Evolutionary conservation across 176 grass and related monocot genomes (phyloP).

Genomic region (Tillandsia leiboldiana): DNA sequence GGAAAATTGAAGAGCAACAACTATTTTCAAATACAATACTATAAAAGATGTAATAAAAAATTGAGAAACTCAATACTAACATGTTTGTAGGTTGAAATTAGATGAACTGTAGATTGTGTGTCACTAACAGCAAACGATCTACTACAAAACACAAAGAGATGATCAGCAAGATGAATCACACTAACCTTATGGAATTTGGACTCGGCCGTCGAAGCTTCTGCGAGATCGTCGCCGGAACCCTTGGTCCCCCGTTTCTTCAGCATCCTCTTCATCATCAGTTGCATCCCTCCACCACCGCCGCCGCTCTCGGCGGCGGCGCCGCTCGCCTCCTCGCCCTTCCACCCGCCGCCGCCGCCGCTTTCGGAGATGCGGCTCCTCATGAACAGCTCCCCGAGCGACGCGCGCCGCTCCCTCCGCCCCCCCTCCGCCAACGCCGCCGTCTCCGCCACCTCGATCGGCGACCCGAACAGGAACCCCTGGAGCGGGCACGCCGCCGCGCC

Average conservation of each 20-base stretch:
- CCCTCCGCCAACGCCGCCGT: slow-evolving; percentile 20
- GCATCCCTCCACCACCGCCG: slow-evolving; percentile 7
- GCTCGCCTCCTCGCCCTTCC: neutral
- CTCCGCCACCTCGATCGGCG: slow-evolving; percentile 46
- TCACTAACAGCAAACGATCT: too few species aligned
- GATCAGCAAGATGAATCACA: neutral
- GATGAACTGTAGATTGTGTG: too few species aligned
- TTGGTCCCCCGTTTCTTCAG: slow-evolving; percentile 19
- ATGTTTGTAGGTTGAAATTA: too few species aligned
- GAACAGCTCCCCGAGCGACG: slow-evolving; percentile 95
- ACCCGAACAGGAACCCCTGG: slow-evolving; percentile 80
- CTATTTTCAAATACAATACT: too few species aligned
- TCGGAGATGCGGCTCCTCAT: slow-evolving; percentile 72
- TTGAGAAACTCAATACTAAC: too few species aligned
- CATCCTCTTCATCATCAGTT: slow-evolving; percentile 38
- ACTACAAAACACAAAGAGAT: neutral
- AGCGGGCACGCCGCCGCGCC: slow-evolving; percentile 62
- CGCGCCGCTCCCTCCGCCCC: slow-evolving; percentile 37
- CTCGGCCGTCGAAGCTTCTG: slow-evolving; percentile 13
- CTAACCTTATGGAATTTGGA: slow-evolving; percentile 83
- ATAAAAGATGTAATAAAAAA: too few species aligned
- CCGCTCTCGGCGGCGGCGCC: neutral
- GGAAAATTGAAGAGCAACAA: too few species aligned
- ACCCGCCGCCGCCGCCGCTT: neutral
- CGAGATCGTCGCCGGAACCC: slow-evolving; percentile 2